These are phyloP conservation scores for Simmondsia chinensis DNA, from an alignment of 148 eudicot genomes.

Conservation along the genomic window DNA sequence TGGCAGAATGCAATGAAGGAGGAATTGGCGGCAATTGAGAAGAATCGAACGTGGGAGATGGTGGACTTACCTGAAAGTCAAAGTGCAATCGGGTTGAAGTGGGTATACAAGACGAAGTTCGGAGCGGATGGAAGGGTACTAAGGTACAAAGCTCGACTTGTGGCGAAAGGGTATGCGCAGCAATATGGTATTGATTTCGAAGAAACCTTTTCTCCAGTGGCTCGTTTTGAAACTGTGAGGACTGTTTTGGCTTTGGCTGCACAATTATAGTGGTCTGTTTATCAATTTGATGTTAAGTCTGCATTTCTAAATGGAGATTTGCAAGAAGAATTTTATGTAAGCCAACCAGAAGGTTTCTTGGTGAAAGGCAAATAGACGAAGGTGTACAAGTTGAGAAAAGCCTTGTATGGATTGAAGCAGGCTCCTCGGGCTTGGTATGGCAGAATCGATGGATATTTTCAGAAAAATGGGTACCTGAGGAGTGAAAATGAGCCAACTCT, in stretches of 20 bases:
- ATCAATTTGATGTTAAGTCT: conserved; percentile 6
- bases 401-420: not conserved
- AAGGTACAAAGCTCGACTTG: conserved; percentile 2
- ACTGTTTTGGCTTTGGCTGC: conserved; percentile 4
- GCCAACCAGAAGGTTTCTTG: not conserved
- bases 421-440: conserved; percentile 6
- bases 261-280: not conserved
- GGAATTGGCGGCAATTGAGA: conserved; percentile 3
- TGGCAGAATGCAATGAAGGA: conserved; percentile 1
- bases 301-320: not conserved
- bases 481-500: conserved; percentile 2
- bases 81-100: not conserved
- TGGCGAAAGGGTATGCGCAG: conserved; percentile 2
- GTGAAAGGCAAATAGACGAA: not conserved
- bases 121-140: not conserved
- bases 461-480: not conserved
- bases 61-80: not conserved
- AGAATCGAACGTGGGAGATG: conserved; percentile 1
- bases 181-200: not conserved
- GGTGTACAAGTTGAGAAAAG: conserved; percentile 2
- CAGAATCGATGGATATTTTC: conserved; percentile 1
- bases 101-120: not conserved
- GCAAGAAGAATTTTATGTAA: not conserved
- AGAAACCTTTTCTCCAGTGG: not conserved
- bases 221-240: not conserved